phyloP scores from a whole-genome alignment of 805 yeast species.

The Saccharomycopsis selenospora region DNA sequence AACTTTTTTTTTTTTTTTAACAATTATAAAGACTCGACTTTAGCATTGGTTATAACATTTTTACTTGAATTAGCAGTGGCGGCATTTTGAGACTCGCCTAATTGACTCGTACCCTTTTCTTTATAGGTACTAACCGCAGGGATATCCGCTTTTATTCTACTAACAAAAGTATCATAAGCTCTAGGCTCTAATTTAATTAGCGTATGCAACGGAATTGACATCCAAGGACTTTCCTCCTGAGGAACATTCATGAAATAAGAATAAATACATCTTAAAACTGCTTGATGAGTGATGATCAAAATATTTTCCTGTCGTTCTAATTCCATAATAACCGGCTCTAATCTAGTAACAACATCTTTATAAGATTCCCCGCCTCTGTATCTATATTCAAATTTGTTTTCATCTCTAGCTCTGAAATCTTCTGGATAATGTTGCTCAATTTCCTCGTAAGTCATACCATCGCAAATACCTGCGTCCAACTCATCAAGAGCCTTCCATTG shows the following conservation, averaged over 20 bases:
- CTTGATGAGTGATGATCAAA: constrained; percentile 94
- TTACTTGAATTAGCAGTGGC: constrained; percentile 6
- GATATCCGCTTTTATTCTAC: constrained; percentile 87
- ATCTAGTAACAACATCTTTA: constrained; percentile 86
- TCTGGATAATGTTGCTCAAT: constrained; percentile 74
- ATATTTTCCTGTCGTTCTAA: constrained; percentile 95
- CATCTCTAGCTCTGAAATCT: constrained; percentile 93
- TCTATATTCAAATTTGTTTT: constrained; percentile 89
- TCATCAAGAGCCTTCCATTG: constrained; percentile 97
- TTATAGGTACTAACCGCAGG: constrained; percentile 98
- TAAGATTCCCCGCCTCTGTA: constrained; percentile 97
- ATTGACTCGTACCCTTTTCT: constrained; percentile 73
- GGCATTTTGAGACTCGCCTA: constrained; percentile 30
- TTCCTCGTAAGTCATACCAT: constrained; percentile 87
- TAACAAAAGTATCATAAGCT: constrained; percentile 83
- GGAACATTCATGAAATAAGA: constrained; percentile 99
- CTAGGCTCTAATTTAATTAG: constrained; percentile 91
- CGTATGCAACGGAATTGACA: constrained; percentile 96
- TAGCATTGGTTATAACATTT: constrained; percentile 20
- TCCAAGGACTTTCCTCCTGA: constrained; percentile 97
- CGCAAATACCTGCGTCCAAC: constrained; percentile 86
- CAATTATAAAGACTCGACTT: constrained; percentile 11
- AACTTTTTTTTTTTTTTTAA: too few species aligned
- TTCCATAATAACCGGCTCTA: constrained; percentile 98
- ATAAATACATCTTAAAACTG: constrained; percentile 90